phyloP scores from a whole-genome alignment of 179 eudicot species.

The Gypsophila paniculata region DNA sequence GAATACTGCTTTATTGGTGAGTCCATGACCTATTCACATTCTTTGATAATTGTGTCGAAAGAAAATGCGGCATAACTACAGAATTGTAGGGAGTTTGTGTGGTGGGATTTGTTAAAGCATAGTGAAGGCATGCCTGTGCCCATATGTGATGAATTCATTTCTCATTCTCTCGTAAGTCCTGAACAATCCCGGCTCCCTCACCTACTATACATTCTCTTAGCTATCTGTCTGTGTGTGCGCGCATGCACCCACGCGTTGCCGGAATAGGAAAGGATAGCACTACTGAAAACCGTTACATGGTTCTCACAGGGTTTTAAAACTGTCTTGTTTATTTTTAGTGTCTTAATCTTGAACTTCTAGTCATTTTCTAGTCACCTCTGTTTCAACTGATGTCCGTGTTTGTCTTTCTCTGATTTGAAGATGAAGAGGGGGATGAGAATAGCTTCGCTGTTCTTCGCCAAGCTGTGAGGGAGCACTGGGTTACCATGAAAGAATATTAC shows the following conservation, averaged over 20 bases:
- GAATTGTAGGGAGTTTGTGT: not conserved
- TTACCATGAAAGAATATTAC: constrained; percentile 59
- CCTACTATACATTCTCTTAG: too few relatives aligned
- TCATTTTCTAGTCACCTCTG: too few relatives aligned
- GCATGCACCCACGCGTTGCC: too few relatives aligned
- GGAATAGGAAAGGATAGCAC: too few relatives aligned
- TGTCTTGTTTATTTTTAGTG: not conserved
- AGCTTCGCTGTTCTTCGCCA: constrained; percentile 45
- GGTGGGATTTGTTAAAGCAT: not conserved
- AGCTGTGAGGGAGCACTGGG: constrained; percentile 55
- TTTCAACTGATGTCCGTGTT: constrained; percentile 5
- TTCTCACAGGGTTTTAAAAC: not conserved
- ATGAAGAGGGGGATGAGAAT: constrained; percentile 43
- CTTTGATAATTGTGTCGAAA: too few relatives aligned
- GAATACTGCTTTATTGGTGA: too few relatives aligned
- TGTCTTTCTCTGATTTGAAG: constrained; percentile 19
- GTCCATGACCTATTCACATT: too few relatives aligned
- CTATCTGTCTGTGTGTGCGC: too few relatives aligned
- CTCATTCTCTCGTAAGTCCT: too few relatives aligned
- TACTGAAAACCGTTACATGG: not conserved
- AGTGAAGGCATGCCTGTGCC: not conserved
- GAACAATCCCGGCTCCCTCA: too few relatives aligned
- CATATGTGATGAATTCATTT: not conserved
- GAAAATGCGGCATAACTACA: too few relatives aligned
- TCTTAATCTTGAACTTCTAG: not conserved